A percentile compares a stretch with the other conserved stretches of the same genome.
phyloP scores from a whole-genome alignment of 495 filamentous ascomycete genomes.

The Hyaloscypha hepaticicola region DNA sequence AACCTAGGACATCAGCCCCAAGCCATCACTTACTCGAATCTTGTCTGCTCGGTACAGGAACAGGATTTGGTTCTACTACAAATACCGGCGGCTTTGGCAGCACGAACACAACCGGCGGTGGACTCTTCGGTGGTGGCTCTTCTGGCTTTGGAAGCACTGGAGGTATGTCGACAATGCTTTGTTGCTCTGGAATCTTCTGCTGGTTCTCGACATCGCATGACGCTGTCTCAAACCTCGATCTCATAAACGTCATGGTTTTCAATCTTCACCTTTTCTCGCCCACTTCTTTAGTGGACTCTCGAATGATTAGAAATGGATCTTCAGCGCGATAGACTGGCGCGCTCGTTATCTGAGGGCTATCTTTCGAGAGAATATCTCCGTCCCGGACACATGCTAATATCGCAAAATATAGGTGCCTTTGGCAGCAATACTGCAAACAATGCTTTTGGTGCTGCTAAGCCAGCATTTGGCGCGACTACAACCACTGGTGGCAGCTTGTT shows the following conservation, averaged over 20 bases:
- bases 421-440: conserved; percentile 22
- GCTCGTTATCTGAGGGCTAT: background rate
- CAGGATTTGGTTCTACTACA: conserved; percentile 52
- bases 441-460: conserved; percentile 32
- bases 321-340: background rate
- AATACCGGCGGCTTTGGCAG: conserved; percentile 47
- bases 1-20: conserved; percentile 21
- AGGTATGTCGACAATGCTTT: conserved; percentile 35
- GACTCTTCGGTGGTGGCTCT: conserved; percentile 38
- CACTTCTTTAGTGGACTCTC: background rate
- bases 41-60: conserved; percentile 18
- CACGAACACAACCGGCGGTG: conserved; percentile 44
- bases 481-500: conserved; percentile 40
- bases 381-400: conserved; percentile 19
- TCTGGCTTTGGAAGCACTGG: conserved; percentile 31
- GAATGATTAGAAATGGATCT: background rate
- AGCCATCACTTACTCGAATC: conserved; percentile 36
- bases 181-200: conserved; percentile 17
- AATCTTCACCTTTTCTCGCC: background rate
- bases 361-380: background rate
- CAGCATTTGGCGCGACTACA: conserved; percentile 31
- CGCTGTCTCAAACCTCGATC: background rate
- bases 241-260: conserved; percentile 4
- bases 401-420: conserved; percentile 23
- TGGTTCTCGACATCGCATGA: conserved; percentile 14